Evolutionary conservation across 305 asterid species (phyloP).

Genomic region (Plantago rigida): DNA sequence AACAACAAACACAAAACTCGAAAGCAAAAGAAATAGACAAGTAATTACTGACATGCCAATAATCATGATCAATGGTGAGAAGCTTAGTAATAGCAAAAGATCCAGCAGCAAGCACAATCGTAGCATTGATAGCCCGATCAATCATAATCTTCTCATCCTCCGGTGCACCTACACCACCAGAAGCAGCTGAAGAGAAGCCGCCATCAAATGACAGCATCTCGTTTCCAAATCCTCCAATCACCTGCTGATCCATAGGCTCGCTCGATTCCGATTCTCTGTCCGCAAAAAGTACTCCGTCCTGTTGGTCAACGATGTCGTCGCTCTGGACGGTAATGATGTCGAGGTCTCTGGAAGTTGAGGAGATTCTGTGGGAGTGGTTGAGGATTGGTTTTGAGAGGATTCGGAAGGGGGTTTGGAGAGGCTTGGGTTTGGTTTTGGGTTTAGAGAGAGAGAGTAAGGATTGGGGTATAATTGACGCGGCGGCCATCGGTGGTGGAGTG

Average conservation of each 20-base stretch:
- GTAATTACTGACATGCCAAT: constrained; percentile 63
- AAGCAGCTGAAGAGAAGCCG: constrained; percentile 36
- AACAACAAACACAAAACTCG: neutral
- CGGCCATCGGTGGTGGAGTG: constrained; percentile 38
- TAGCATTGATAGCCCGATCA: constrained; percentile 67
- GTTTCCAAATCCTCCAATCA: constrained; percentile 54
- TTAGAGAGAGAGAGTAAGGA: constrained; percentile 40
- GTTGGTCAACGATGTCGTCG: constrained; percentile 33
- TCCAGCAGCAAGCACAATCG: constrained; percentile 72
- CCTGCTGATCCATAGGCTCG: constrained; percentile 33
- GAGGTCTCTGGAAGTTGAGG: constrained; percentile 33
- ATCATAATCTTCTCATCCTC: constrained; percentile 33
- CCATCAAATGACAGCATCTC: constrained; percentile 61
- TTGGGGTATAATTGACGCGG: constrained; percentile 41
- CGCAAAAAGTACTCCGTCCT: constrained; percentile 28
- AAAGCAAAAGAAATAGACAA: neutral
- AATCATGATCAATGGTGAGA: constrained; percentile 70
- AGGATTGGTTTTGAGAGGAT: constrained; percentile 23
- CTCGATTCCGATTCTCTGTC: constrained; percentile 13
- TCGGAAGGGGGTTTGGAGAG: constrained; percentile 19
- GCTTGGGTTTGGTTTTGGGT: constrained; percentile 29
- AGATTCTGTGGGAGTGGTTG: constrained; percentile 24
- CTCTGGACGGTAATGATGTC: constrained; percentile 52
- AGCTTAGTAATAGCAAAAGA: constrained; percentile 69
- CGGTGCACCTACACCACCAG: constrained; percentile 31